A percentile compares a stretch with the other conserved stretches of the same genome.
Conservation (phyloP, 495 filamentous ascomycete species). For the Penicillium roqueforti region DNA sequence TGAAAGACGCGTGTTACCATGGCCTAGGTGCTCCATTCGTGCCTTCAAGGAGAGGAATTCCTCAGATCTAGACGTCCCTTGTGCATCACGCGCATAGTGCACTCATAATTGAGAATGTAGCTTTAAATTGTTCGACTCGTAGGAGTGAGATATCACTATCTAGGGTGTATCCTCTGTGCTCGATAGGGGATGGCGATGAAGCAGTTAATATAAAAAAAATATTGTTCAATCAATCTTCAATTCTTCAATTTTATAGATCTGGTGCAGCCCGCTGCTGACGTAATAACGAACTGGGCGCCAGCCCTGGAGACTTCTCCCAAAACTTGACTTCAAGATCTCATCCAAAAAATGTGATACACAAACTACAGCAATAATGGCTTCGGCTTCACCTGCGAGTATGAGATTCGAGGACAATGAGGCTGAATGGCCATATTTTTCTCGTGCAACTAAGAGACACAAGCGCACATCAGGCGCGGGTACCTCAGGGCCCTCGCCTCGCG, state of each 20-base stretch:
- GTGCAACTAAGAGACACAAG: constrained; percentile 30
- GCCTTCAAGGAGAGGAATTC: too few relatives aligned
- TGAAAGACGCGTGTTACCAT: too few relatives aligned
- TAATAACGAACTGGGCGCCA: not conserved
- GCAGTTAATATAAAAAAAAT: too few relatives aligned
- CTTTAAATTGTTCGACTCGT: too few relatives aligned
- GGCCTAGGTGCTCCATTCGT: too few relatives aligned
- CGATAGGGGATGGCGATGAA: too few relatives aligned
- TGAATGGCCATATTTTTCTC: constrained; percentile 18
- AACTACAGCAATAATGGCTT: constrained; percentile 12
- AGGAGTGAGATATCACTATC: too few relatives aligned
- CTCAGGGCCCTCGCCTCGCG: constrained; percentile 28
- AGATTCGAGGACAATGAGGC: constrained; percentile 17
- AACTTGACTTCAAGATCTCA: not conserved
- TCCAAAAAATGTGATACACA: constrained; percentile 1
- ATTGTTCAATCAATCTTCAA: too few relatives aligned
- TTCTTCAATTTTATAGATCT: not conserved
- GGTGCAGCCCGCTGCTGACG: not conserved
- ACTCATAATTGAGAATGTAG: too few relatives aligned
- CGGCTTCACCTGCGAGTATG: constrained; percentile 17
- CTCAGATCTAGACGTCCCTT: too few relatives aligned
- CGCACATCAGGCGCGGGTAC: constrained; percentile 21
- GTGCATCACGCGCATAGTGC: too few relatives aligned
- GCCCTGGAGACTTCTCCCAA: not conserved
- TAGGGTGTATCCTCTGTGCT: too few relatives aligned